Conservation (phyloP, 257 asterid species). For the Henckelia pumila region DNA sequence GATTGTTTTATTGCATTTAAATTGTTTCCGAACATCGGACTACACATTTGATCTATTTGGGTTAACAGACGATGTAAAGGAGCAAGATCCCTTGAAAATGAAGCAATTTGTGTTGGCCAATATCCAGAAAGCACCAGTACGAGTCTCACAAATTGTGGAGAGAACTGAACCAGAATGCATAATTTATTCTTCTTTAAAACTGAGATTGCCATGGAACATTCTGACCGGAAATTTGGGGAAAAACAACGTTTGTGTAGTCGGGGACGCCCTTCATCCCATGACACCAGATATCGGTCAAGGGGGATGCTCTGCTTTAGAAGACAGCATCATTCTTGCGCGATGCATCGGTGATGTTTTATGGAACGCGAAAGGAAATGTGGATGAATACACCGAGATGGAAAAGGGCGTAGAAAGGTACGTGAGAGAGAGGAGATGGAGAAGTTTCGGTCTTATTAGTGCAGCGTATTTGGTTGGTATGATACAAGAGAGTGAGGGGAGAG, state of each 20-base stretch:
- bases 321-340: slow-evolving; percentile 57
- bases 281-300: slow-evolving; percentile 83
- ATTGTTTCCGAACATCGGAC: too few relatives aligned
- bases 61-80: slow-evolving; percentile 43
- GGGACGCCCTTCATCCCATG: slow-evolving; percentile 91
- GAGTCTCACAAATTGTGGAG: slow-evolving; percentile 35
- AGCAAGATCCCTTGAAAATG: slow-evolving; percentile 47
- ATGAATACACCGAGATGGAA: slow-evolving; percentile 23
- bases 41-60: not conserved
- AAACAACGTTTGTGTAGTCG: slow-evolving; percentile 56
- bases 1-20: too few relatives aligned
- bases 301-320: slow-evolving; percentile 77
- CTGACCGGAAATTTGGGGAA: slow-evolving; percentile 42
- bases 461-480: slow-evolving; percentile 54
- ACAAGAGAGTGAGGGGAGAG: slow-evolving; percentile 51
- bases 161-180: slow-evolving; percentile 47
- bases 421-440: slow-evolving; percentile 68
- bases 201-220: slow-evolving; percentile 59
- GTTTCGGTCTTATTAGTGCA: slow-evolving; percentile 49
- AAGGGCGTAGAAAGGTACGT: slow-evolving; percentile 45
- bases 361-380: slow-evolving; percentile 18
- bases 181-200: slow-evolving; percentile 44
- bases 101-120: slow-evolving; percentile 57
- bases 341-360: slow-evolving; percentile 45
- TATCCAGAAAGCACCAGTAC: slow-evolving; percentile 31